A percentile compares a stretch with the other conserved stretches of the same genome.
Conservation (phyloP, 176 grass and related monocot species). For the Lolium multiflorum region DNA sequence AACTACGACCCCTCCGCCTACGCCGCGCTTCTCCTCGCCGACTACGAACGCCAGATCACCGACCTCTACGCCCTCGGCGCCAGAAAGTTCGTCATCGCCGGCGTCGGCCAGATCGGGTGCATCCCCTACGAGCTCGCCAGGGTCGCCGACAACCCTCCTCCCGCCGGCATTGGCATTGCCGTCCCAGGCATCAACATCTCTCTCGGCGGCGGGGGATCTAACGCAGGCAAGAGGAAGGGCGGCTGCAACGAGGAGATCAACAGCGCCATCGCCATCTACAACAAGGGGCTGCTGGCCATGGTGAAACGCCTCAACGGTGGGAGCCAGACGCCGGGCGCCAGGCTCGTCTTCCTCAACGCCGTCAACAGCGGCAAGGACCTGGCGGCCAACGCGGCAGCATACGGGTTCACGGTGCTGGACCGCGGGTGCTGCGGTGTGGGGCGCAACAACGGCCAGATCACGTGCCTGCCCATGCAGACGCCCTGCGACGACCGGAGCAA, state of each 20-base stretch:
- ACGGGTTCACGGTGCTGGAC: slow-evolving; percentile 81
- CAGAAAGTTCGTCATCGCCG: slow-evolving; percentile 72
- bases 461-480: slow-evolving; percentile 80
- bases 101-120: slow-evolving; percentile 82
- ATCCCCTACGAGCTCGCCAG: slow-evolving; percentile 94
- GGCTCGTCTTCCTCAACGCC: slow-evolving; percentile 70
- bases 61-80: slow-evolving; percentile 61
- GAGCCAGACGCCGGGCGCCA: slow-evolving; percentile 36
- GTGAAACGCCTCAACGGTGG: slow-evolving; percentile 63
- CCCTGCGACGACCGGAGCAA: slow-evolving; percentile 69
- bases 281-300: slow-evolving; percentile 69
- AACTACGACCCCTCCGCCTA: slow-evolving; percentile 56
- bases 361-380: slow-evolving; percentile 62
- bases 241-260: slow-evolving; percentile 84
- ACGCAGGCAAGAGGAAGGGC: background rate
- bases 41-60: slow-evolving; percentile 63
- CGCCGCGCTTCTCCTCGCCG: slow-evolving; percentile 63
- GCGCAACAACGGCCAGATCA: slow-evolving; percentile 93
- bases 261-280: slow-evolving; percentile 70
- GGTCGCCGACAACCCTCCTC: background rate
- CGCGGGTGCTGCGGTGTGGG: slow-evolving; percentile 92
- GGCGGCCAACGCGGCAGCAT: slow-evolving; percentile 46
- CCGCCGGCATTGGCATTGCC: background rate
- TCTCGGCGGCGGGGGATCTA: background rate
- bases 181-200: slow-evolving; percentile 1